Evolutionary conservation across 495 filamentous ascomycete species (phyloP).

Genomic region (Aspergillus avenaceus): DNA sequence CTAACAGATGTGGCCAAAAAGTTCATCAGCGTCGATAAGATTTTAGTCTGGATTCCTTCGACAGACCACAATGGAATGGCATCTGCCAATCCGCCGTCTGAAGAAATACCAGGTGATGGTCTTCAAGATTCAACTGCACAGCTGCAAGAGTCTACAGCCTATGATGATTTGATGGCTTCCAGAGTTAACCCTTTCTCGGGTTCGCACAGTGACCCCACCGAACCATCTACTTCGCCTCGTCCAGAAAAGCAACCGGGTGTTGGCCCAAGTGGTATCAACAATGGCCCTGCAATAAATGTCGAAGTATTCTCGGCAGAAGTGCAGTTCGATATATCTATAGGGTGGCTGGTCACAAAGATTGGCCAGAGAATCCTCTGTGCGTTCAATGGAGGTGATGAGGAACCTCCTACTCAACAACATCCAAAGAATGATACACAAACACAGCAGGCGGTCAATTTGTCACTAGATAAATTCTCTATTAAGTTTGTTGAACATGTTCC

Average conservation of each 20-base stretch:
- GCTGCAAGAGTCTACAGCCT: slow-evolving; percentile 17
- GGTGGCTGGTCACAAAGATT: slow-evolving; percentile 61
- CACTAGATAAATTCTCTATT: slow-evolving; percentile 50
- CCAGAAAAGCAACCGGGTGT: no score
- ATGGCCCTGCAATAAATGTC: slow-evolving; percentile 45
- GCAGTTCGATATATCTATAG: slow-evolving; percentile 65
- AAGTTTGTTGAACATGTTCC: slow-evolving; percentile 63
- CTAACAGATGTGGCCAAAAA: slow-evolving; percentile 27
- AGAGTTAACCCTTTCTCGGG: slow-evolving; percentile 19
- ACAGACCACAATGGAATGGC: slow-evolving; percentile 6
- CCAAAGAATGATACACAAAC: slow-evolving; percentile 14
- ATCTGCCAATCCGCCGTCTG: slow-evolving; percentile 2
- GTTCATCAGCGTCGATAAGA: slow-evolving; percentile 31
- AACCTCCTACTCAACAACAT: slow-evolving; percentile 12
- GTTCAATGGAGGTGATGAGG: slow-evolving; percentile 20
- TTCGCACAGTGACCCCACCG: slow-evolving; percentile 16
- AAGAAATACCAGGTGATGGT: slow-evolving; percentile 14
- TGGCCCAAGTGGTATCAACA: no score
- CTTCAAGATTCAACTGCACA: slow-evolving; percentile 19
- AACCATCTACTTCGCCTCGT: no score
- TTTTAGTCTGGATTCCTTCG: slow-evolving; percentile 36
- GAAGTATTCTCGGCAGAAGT: slow-evolving; percentile 51
- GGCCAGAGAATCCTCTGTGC: slow-evolving; percentile 49
- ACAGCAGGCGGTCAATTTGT: slow-evolving; percentile 44
- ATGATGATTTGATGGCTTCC: slow-evolving; percentile 29